Percentiles rank a stretch among this genome's conserved stretches.
Evolutionary conservation across 768 basidiomycete genomes (phyloP).

Genomic region (Pholiota microspora): DNA sequence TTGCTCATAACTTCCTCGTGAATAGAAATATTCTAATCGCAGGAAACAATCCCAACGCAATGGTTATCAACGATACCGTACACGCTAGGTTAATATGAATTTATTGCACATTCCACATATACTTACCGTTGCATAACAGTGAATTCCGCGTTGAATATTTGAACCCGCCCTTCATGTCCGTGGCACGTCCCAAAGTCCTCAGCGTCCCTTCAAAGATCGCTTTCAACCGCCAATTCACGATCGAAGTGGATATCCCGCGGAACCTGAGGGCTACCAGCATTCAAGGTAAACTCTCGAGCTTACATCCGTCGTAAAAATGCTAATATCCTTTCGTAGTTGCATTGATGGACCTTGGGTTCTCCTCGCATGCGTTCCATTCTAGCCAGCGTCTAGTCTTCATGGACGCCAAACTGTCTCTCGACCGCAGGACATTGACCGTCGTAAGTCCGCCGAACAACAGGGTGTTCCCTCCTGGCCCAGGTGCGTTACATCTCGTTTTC

Average conservation of each 20-base stretch:
- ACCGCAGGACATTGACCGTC: slow-evolving; percentile 31
- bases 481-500: slow-evolving; percentile 11
- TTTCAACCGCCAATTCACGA: slow-evolving; percentile 30
- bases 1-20: background rate
- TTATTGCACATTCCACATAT: background rate
- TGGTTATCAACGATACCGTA: slow-evolving; percentile 22
- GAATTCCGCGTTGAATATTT: slow-evolving; percentile 41
- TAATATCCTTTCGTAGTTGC: slow-evolving; percentile 24
- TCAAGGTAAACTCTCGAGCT: slow-evolving; percentile 29
- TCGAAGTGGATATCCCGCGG: slow-evolving; percentile 28
- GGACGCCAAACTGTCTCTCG: slow-evolving; percentile 28
- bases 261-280: slow-evolving; percentile 22
- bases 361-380: slow-evolving; percentile 40
- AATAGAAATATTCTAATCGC: slow-evolving; percentile 30
- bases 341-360: slow-evolving; percentile 40
- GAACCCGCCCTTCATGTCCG: slow-evolving; percentile 39
- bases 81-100: slow-evolving; percentile 20
- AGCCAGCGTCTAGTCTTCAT: slow-evolving; percentile 37
- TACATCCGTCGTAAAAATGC: no score
- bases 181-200: slow-evolving; percentile 29
- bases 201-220: slow-evolving; percentile 30
- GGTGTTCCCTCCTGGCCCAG: slow-evolving; percentile 40
- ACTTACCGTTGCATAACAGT: slow-evolving; percentile 1
- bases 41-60: slow-evolving; percentile 43
- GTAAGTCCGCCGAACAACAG: slow-evolving; percentile 33